Evolutionary conservation across 345 rosid species (phyloP).

Genomic region (Hibiscus syriacus): DNA sequence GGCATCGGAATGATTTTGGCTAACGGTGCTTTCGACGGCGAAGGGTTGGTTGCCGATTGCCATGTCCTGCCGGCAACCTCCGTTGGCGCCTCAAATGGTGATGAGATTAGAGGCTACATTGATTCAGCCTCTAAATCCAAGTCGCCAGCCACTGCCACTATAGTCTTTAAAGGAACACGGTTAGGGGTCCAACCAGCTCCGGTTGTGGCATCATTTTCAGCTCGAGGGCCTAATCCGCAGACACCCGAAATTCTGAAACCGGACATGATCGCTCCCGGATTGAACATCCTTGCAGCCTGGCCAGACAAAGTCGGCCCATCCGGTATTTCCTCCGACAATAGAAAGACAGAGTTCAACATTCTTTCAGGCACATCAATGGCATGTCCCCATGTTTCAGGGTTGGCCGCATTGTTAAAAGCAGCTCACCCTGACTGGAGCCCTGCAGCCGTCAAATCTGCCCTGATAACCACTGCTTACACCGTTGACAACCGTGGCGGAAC

Average conservation of each 20-base stretch:
- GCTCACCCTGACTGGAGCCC: constrained; percentile 94
- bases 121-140: constrained; percentile 34
- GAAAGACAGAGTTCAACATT: constrained; percentile 73
- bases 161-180: constrained; percentile 71
- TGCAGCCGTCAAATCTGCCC: constrained; percentile 71
- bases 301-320: constrained; percentile 80
- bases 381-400: constrained; percentile 89
- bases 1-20: constrained; percentile 92
- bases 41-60: constrained; percentile 86
- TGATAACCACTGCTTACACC: constrained; percentile 81
- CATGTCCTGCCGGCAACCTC: constrained; percentile 79
- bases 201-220: constrained; percentile 81
- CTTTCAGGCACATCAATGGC: constrained; percentile 97
- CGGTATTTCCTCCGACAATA: constrained; percentile 47
- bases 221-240: constrained; percentile 78
- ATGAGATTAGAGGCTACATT: constrained; percentile 59
- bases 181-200: constrained; percentile 71
- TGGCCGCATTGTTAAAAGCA: constrained; percentile 80
- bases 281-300: constrained; percentile 95
- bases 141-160: constrained; percentile 53
- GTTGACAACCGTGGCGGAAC: constrained; percentile 50
- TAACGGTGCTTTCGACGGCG: constrained; percentile 81
- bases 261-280: constrained; percentile 83
- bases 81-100: constrained; percentile 64
- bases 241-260: constrained; percentile 80